phyloP scores from a whole-genome alignment of 257 asterid species.

The Petunia axillaris region DNA sequence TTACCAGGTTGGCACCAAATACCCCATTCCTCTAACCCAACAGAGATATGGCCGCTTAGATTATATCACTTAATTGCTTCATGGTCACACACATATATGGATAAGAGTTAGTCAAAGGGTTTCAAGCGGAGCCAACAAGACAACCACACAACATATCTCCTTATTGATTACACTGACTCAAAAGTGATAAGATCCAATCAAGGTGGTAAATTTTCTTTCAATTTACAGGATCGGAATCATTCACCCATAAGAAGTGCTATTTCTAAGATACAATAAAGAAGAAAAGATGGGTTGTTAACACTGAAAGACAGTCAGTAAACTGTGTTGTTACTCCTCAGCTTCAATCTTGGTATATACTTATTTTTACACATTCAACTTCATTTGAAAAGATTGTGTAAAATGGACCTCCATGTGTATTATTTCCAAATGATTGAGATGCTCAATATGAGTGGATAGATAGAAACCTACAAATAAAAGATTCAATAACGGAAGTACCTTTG shows the following conservation, averaged over 20 bases:
- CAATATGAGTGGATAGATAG: background rate
- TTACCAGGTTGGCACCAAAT: background rate
- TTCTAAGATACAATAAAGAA: background rate
- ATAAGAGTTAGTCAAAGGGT: background rate
- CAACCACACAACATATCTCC: background rate
- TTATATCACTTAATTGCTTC: background rate
- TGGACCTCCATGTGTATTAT: background rate
- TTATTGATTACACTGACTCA: background rate
- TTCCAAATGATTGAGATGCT: background rate
- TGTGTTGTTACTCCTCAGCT: background rate
- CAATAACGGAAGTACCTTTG: constrained; percentile 41
- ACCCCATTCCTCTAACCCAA: background rate
- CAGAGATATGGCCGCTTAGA: background rate
- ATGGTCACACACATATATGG: background rate
- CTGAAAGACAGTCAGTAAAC: background rate
- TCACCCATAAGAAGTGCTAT: background rate
- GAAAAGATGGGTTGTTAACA: background rate
- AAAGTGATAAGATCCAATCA: background rate
- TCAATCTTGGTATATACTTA: background rate
- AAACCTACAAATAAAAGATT: constrained; percentile 2
- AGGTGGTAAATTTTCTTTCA: background rate
- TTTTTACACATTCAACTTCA: background rate
- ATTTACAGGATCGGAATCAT: too few relatives aligned
- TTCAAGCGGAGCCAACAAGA: background rate
- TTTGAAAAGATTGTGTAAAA: background rate